Evolutionary conservation across 169 alveolate genomes (phyloP).

Genomic region (Eimeria brunetti): DNA sequence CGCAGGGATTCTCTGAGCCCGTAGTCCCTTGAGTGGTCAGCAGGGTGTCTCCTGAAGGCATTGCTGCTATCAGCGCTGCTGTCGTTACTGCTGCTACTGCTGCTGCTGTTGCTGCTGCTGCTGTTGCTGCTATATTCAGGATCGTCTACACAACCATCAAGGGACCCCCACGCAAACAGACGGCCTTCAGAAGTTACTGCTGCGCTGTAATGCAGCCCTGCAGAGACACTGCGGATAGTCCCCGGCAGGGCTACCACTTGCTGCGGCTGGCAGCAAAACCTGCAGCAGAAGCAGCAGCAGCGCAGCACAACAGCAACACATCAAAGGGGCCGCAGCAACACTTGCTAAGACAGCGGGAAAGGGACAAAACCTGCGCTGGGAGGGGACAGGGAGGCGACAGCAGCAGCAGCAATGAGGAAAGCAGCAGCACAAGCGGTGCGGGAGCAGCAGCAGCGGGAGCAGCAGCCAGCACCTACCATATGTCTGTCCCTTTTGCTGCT

Average conservation of each 20-base stretch:
- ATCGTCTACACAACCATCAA: background rate
- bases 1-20: conserved; percentile 37
- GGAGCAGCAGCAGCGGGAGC: background rate
- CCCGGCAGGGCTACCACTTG: conserved; percentile 72
- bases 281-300: conserved; percentile 37
- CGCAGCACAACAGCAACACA: background rate
- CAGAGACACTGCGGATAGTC: conserved; percentile 41
- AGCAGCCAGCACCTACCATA: conserved; percentile 54
- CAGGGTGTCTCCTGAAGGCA: conserved; percentile 37
- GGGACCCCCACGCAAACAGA: conserved; percentile 70
- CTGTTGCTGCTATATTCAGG: background rate
- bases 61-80: background rate
- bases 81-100: conserved; percentile 12
- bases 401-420: background rate
- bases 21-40: conserved; percentile 60
- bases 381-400: background rate
- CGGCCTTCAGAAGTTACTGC: conserved; percentile 58
- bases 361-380: background rate
- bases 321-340: background rate
- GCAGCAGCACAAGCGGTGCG: background rate
- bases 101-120: conserved; percentile 23
- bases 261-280: conserved; percentile 78
- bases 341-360: background rate
- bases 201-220: conserved; percentile 45
- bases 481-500: conserved; percentile 39